phyloP scores from a whole-genome alignment of 352 stramenopile species.

The Pythium plurisporium region DNA sequence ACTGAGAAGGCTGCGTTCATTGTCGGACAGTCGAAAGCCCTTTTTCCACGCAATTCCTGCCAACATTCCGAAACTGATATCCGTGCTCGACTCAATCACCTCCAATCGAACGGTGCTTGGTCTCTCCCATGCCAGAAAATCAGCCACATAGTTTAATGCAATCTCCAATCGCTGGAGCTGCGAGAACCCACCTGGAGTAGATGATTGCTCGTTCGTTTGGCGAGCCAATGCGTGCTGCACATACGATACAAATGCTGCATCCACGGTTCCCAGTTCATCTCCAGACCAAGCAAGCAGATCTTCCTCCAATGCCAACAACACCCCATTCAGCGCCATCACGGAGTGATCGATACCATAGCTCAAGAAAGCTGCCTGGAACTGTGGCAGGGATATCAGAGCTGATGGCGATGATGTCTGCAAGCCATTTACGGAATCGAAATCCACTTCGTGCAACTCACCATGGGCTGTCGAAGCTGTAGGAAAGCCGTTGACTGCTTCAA shows the following conservation, averaged over 20 bases:
- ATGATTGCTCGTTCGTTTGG: not conserved
- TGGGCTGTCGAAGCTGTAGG: no score
- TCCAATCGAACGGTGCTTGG: slow-evolving; percentile 2
- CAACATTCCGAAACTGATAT: slow-evolving; percentile 11
- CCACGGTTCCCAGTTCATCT: not conserved
- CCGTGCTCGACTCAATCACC: slow-evolving; percentile 1
- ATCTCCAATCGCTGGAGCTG: slow-evolving; percentile 8
- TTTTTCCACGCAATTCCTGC: not conserved
- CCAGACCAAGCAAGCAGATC: slow-evolving; percentile 6
- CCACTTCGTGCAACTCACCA: no score
- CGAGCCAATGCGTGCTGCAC: not conserved
- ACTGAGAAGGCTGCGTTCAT: slow-evolving; percentile 14
- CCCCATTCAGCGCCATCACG: slow-evolving; percentile 10
- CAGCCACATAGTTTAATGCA: slow-evolving; percentile 5
- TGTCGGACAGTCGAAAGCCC: slow-evolving; percentile 8
- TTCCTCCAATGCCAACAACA: slow-evolving; percentile 5
- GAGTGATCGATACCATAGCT: slow-evolving; percentile 16
- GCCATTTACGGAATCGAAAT: no score
- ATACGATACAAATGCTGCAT: not conserved
- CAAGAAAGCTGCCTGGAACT: slow-evolving; percentile 4
- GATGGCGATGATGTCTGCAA: no score
- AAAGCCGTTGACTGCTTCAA: no score
- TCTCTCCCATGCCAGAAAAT: slow-evolving; percentile 14
- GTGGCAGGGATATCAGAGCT: slow-evolving; percentile 1
- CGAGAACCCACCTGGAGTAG: not conserved